Conservation (phyloP, 2,329 filamentous ascomycete genomes). For the Penicillium sp. region DNA sequence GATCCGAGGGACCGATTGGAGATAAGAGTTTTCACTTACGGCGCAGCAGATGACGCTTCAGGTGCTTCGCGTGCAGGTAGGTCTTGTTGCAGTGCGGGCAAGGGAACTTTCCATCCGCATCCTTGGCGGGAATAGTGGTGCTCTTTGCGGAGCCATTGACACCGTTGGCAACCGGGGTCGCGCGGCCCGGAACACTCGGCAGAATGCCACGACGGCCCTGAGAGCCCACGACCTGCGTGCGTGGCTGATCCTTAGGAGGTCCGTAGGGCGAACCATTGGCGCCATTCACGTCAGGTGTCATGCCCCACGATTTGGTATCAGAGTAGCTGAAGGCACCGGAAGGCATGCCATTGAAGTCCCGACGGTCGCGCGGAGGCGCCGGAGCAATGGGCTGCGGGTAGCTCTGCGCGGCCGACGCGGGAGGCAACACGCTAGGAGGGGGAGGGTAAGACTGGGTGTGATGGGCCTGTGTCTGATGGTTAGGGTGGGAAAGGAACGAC, state of each 20-base stretch:
- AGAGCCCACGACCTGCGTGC: slow-evolving; percentile 88
- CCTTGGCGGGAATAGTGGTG: slow-evolving; percentile 86
- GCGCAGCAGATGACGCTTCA: slow-evolving; percentile 93
- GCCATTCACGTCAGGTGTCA: slow-evolving; percentile 45
- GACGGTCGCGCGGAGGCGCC: slow-evolving; percentile 60
- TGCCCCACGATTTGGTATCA: slow-evolving; percentile 57
- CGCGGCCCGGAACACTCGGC: slow-evolving; percentile 84
- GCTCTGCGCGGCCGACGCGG: slow-evolving; percentile 66
- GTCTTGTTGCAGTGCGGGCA: slow-evolving; percentile 98
- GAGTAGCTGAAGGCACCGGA: slow-evolving; percentile 65
- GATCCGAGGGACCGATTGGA: background rate
- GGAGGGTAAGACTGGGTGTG: slow-evolving; percentile 46
- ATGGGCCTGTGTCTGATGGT: slow-evolving; percentile 44
- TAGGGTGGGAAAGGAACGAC: slow-evolving; percentile 47
- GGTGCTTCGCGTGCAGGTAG: slow-evolving; percentile 93
- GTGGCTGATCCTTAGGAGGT: slow-evolving; percentile 47
- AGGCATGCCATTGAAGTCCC: slow-evolving; percentile 70
- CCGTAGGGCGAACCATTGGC: slow-evolving; percentile 45
- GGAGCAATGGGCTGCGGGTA: slow-evolving; percentile 78
- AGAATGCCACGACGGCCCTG: slow-evolving; percentile 90
- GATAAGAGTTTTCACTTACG: slow-evolving; percentile 66
- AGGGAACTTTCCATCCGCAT: slow-evolving; percentile 96
- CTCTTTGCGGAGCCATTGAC: slow-evolving; percentile 72
- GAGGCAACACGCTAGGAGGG: slow-evolving; percentile 62
- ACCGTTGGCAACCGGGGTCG: slow-evolving; percentile 68